phyloP scores from a whole-genome alignment of 2,329 filamentous ascomycete species.

The Corinectria fuckeliana region DNA sequence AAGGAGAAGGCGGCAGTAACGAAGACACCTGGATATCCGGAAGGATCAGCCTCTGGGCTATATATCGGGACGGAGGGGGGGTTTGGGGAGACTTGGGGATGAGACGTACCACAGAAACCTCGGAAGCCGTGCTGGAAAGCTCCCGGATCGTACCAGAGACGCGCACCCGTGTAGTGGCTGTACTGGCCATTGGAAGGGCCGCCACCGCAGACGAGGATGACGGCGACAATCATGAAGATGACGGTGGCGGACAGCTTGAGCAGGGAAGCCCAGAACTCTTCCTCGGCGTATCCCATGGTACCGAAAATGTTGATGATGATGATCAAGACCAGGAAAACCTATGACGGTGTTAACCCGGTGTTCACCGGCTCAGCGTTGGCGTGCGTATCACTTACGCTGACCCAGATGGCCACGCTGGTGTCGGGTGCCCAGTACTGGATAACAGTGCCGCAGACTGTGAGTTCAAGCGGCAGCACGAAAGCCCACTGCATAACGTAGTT shows the following conservation, averaged over 20 bases:
- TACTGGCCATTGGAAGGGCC: conserved; percentile 58
- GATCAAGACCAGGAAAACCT: conserved; percentile 59
- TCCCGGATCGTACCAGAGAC: conserved; percentile 57
- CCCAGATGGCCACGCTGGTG: conserved; percentile 58
- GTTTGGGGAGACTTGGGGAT: background rate
- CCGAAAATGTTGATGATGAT: conserved; percentile 63
- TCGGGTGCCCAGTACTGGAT: conserved; percentile 56
- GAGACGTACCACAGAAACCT: conserved; percentile 72
- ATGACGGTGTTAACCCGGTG: background rate
- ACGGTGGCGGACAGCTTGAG: conserved; percentile 65
- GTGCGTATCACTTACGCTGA: conserved; percentile 44
- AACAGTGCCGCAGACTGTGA: conserved; percentile 57
- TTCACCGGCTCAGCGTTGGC: background rate
- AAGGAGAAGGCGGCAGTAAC: conserved; percentile 78
- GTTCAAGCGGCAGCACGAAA: conserved; percentile 54
- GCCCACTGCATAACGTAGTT: conserved; percentile 56
- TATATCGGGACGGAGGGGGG: too few species aligned
- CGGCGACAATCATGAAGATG: conserved; percentile 68
- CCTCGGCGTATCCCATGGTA: conserved; percentile 61
- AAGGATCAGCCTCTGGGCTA: too few species aligned
- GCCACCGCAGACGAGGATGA: conserved; percentile 65
- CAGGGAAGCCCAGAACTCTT: conserved; percentile 65
- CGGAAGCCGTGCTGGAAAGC: conserved; percentile 77
- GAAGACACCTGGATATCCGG: conserved; percentile 23
- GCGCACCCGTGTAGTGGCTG: conserved; percentile 55